Percentiles rank a stretch among this genome's conserved stretches.
These are phyloP conservation scores for Globisporangium recalcitrans DNA, from an alignment of 352 stramenopile species.

Conservation along the genomic window DNA sequence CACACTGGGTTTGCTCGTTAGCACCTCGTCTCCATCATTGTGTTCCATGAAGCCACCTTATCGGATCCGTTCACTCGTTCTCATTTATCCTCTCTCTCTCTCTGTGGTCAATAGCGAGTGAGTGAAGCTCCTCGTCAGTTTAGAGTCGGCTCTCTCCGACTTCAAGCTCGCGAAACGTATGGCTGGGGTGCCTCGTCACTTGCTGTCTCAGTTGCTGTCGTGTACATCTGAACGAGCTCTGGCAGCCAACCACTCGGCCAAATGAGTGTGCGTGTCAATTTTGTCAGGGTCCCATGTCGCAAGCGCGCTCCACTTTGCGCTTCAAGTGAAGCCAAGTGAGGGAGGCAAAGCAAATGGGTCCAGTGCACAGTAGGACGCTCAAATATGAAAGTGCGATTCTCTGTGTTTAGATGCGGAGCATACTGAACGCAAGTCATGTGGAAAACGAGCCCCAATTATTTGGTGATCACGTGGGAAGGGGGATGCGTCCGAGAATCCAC, in stretches of 20 bases:
- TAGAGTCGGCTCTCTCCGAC: background rate
- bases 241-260: background rate
- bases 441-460: background rate
- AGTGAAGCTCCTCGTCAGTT: background rate
- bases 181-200: background rate
- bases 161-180: background rate
- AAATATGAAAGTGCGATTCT: background rate
- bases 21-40: background rate
- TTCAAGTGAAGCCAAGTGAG: slow-evolving; percentile 1
- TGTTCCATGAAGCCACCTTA: background rate
- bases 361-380: background rate
- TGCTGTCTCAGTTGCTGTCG: background rate
- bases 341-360: background rate
- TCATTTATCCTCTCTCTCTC: background rate
- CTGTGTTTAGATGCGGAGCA: background rate
- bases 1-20: background rate
- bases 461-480: slow-evolving; percentile 3
- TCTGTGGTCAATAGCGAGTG: background rate
- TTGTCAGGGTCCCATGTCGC: background rate
- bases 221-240: background rate
- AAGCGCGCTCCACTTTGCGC: background rate
- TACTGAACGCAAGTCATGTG: slow-evolving; percentile 13
- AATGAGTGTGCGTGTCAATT: background rate
- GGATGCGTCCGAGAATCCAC: slow-evolving; percentile 1
- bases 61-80: background rate